Base-by-base conservation (phyloP, 768 basidiomycete genomes). In the Coprinopsis strossmayeri region DNA sequence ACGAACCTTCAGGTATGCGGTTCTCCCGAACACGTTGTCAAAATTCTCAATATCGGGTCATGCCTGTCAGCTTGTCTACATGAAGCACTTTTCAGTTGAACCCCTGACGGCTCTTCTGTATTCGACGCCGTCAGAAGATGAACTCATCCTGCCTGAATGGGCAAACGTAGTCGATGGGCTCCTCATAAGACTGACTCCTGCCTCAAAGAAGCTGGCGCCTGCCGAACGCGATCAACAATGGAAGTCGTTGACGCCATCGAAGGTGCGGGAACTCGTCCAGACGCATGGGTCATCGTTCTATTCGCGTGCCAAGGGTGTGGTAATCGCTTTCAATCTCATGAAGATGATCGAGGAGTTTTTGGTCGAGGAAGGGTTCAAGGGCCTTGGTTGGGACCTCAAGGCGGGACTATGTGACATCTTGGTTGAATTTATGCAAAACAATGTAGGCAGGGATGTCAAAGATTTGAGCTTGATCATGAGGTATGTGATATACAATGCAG, bases 71-170 rank as follows among this genome's bases (percentile, higher is more conserved):
- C 65, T 89, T 2, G 69, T 70, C 0, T 70, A 87, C 57, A 61
- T 89, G 61, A 84, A 84, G 52, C 87, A 91, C 60, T 87, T 86
- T 54, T 71, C 62, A 26, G 49, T 72, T 23, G 78, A 86, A 21
- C 79, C 82, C 0, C 61, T 87, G 12, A 69, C 75, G 2, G 42
- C 72, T 5, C 64, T 83, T 13, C 59, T 67, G 5, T 61, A 61
- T 20, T 53, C 65, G 37, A 66, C 65, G 1, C 63, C 64, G 41
- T 37, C 34, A 18, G 48, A 10, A 7, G 20, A 34, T 24, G 26
- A 34, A 3, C 13, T 41, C 11, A 28, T 35, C 20, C 24, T 25
- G 13, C 34, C 34, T 11, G 43, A 45, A 15, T 46, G 46, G 34
- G 39, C 49, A 34, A 49, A 55, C 35, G 55, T 54, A 11, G 43